A percentile compares a stretch with the other conserved stretches of the same genome.
Evolutionary conservation across 495 filamentous ascomycete species (phyloP).

Genomic region (Aspergillus hancockii): DNA sequence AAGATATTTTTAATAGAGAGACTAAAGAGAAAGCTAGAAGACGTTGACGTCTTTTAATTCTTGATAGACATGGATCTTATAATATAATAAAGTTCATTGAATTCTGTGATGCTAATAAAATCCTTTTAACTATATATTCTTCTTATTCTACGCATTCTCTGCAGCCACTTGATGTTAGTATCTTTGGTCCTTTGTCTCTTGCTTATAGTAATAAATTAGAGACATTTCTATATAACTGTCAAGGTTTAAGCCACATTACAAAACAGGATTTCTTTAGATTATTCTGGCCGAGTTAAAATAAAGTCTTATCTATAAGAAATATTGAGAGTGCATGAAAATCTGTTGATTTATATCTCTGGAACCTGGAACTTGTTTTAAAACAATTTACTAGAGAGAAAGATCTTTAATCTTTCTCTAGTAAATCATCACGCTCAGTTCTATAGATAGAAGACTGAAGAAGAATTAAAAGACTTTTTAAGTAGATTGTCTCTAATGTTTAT

Average conservation of each 20-base stretch:
- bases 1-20: constrained; percentile 6
- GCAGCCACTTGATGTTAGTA: constrained; percentile 12
- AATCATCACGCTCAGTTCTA: constrained; percentile 5
- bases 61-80: constrained; percentile 13
- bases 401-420: neutral
- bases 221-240: neutral
- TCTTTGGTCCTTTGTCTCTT: constrained; percentile 1
- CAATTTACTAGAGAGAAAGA: neutral
- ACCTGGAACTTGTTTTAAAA: constrained; percentile 6
- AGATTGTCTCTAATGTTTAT: too few species aligned
- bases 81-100: constrained; percentile 9
- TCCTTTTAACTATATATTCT: constrained; percentile 7
- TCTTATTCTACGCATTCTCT: constrained; percentile 13
- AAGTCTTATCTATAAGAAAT: constrained; percentile 5
- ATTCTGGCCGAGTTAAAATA: neutral
- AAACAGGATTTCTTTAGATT: constrained; percentile 10
- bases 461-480: constrained; percentile 9
- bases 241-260: neutral
- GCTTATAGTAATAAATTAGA: constrained; percentile 4
- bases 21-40: constrained; percentile 10
- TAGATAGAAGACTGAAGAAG: constrained; percentile 5
- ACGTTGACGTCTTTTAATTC: constrained; percentile 6
- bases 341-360: neutral
- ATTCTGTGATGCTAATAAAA: constrained; percentile 13
- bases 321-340: neutral